phyloP scores from a whole-genome alignment of 371 early-diverging fungal species.

The Mucor racemosus region DNA sequence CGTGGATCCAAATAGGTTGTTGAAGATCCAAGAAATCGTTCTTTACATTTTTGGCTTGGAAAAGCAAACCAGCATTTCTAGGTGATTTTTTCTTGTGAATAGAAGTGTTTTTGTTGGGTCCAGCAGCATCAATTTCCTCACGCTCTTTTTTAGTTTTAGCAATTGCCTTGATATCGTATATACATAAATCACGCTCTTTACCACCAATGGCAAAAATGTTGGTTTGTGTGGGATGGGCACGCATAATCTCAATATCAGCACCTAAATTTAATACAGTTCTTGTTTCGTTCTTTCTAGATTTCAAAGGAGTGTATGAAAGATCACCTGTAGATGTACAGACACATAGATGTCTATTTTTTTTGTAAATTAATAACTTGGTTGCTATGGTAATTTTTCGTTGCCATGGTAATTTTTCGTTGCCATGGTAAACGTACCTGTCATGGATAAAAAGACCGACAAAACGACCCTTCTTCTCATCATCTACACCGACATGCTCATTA shows the following conservation, averaged over 20 bases:
- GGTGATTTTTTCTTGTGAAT: constrained; percentile 40
- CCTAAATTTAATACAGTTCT: constrained; percentile 23
- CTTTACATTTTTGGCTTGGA: constrained; percentile 71
- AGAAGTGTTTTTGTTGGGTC: constrained; percentile 31
- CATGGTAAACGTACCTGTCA: constrained; percentile 39
- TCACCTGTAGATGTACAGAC: constrained; percentile 44
- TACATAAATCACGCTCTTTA: constrained; percentile 78
- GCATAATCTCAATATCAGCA: constrained; percentile 55
- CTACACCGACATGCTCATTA: constrained; percentile 42
- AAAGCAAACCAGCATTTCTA: constrained; percentile 56
- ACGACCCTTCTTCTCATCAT: constrained; percentile 36
- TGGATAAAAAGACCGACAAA: constrained; percentile 72
- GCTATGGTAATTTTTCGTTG: not conserved
- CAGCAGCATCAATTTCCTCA: constrained; percentile 21
- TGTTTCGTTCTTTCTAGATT: constrained; percentile 17
- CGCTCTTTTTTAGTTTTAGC: constrained; percentile 25
- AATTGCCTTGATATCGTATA: constrained; percentile 71
- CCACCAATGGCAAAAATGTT: constrained; percentile 86
- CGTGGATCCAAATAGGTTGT: constrained; percentile 88
- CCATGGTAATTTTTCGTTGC: too few relatives aligned
- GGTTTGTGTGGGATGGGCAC: constrained; percentile 66
- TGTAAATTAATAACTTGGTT: not conserved
- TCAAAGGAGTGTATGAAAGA: constrained; percentile 38
- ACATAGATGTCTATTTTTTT: constrained; percentile 29
- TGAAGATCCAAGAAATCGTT: constrained; percentile 83